Conservation (phyloP, 768 basidiomycete genomes). For the Lactarius deliciosus region DNA sequence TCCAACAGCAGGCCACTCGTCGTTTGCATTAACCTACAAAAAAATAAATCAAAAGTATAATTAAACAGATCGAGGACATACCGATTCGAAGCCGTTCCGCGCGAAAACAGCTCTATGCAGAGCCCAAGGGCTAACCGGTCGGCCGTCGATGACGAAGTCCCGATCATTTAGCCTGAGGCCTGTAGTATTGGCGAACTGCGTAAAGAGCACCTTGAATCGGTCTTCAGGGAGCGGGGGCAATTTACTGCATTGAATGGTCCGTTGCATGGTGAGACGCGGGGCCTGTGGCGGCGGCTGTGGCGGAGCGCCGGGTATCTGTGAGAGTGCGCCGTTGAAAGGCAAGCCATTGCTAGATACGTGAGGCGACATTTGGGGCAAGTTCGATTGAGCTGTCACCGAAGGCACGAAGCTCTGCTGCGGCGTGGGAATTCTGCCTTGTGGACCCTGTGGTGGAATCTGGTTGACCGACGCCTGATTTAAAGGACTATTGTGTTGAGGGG, state of each 20-base stretch:
- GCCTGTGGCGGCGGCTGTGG: slow-evolving; percentile 17
- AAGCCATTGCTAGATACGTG: slow-evolving; percentile 13
- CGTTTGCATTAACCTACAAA: slow-evolving; percentile 14
- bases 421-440: slow-evolving; percentile 18
- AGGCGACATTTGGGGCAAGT: slow-evolving; percentile 19
- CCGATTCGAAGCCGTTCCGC: slow-evolving; percentile 14
- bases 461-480: slow-evolving; percentile 17
- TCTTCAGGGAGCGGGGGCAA: slow-evolving; percentile 14
- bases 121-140: slow-evolving; percentile 13
- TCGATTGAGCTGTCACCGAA: slow-evolving; percentile 11
- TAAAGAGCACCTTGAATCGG: slow-evolving; percentile 6
- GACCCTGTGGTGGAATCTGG: slow-evolving; percentile 12
- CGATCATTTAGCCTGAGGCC: slow-evolving; percentile 11
- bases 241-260: neutral
- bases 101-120: slow-evolving; percentile 13
- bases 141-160: slow-evolving; percentile 11
- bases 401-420: slow-evolving; percentile 20
- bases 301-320: slow-evolving; percentile 1
- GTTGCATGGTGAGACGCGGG: slow-evolving; percentile 4
- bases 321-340: slow-evolving; percentile 3
- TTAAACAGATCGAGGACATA: neutral
- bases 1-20: slow-evolving; percentile 22
- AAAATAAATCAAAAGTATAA: neutral
- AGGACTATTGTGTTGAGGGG: slow-evolving; percentile 20
- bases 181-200: slow-evolving; percentile 2